A percentile compares a stretch with the other conserved stretches of the same genome.
phyloP scores from a whole-genome alignment of 768 basidiomycete species.

The Tricholoma flavovirens region DNA sequence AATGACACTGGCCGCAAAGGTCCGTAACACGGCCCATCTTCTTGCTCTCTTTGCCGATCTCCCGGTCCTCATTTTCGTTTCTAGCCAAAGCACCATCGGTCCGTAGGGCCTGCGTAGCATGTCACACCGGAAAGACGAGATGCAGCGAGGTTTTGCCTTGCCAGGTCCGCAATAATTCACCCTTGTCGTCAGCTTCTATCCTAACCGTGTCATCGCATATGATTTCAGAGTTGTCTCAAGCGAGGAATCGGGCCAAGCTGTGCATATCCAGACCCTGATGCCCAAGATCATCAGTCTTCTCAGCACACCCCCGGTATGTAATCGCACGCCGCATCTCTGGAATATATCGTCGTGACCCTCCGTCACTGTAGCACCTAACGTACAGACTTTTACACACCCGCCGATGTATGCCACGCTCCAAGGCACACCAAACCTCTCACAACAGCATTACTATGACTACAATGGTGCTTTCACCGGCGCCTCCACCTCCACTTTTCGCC shows the following conservation, averaged over 20 bases:
- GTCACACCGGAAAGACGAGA: conserved; percentile 78
- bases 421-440: conserved; percentile 43
- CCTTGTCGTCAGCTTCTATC: not conserved
- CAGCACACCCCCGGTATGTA: conserved; percentile 36
- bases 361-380: conserved; percentile 23
- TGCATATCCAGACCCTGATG: conserved; percentile 75
- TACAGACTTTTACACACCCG: conserved; percentile 38
- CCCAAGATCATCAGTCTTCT: conserved; percentile 34
- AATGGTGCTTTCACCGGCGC: conserved; percentile 61
- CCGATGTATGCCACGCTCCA: conserved; percentile 46
- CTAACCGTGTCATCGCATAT: conserved; percentile 1
- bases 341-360: conserved; percentile 7
- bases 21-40: conserved; percentile 28
- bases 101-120: conserved; percentile 73
- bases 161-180: conserved; percentile 42
- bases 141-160: conserved; percentile 81
- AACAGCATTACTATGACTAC: conserved; percentile 78
- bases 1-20: conserved; percentile 55
- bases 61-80: conserved; percentile 13
- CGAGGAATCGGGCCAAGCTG: conserved; percentile 67
- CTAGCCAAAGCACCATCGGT: conserved; percentile 79
- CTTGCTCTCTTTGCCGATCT: conserved; percentile 14
- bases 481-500: conserved; percentile 74
- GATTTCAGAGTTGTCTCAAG: conserved; percentile 69
- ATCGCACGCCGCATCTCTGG: conserved; percentile 9